Percentiles rank a stretch among this genome's conserved stretches.
Evolutionary conservation across 768 basidiomycete genomes (phyloP).

Genomic region (Lentinula guzmanii): DNA sequence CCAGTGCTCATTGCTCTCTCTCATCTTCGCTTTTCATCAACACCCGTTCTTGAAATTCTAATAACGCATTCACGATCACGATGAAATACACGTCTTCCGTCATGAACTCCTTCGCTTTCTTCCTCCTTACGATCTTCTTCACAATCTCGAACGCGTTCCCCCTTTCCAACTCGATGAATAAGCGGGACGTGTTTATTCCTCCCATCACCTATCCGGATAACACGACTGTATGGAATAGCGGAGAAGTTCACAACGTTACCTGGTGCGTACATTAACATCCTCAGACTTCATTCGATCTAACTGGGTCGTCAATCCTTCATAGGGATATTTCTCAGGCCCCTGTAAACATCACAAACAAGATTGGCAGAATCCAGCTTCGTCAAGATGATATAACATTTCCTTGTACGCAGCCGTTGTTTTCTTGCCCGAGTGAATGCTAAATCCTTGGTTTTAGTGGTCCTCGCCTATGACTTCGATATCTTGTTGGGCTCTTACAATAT

Average conservation of each 20-base stretch:
- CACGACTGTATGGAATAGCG: not conserved
- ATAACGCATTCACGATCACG: not conserved
- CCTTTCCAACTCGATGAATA: not conserved
- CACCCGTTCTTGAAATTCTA: not conserved
- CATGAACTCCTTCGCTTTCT: not conserved
- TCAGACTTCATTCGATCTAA: not conserved
- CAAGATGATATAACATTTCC: slow-evolving; percentile 20
- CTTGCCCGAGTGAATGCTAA: not conserved
- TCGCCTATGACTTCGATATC: slow-evolving; percentile 24
- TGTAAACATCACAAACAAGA: slow-evolving; percentile 33
- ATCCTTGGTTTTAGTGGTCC: slow-evolving; percentile 11
- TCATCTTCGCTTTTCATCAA: not conserved
- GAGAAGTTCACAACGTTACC: not conserved
- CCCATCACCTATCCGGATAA: not conserved
- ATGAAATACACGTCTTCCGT: not conserved
- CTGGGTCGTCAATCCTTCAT: not conserved
- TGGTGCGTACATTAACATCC: not conserved
- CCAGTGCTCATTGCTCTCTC: not conserved
- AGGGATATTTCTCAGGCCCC: slow-evolving; percentile 38
- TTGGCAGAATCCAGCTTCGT: slow-evolving; percentile 32
- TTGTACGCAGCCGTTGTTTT: slow-evolving; percentile 9
- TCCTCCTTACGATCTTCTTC: not conserved
- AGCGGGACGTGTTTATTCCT: not conserved
- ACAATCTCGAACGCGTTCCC: not conserved
- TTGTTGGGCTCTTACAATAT: slow-evolving; percentile 17